phyloP scores from a whole-genome alignment of 768 basidiomycete genomes.

The Suillus ampliporus region DNA sequence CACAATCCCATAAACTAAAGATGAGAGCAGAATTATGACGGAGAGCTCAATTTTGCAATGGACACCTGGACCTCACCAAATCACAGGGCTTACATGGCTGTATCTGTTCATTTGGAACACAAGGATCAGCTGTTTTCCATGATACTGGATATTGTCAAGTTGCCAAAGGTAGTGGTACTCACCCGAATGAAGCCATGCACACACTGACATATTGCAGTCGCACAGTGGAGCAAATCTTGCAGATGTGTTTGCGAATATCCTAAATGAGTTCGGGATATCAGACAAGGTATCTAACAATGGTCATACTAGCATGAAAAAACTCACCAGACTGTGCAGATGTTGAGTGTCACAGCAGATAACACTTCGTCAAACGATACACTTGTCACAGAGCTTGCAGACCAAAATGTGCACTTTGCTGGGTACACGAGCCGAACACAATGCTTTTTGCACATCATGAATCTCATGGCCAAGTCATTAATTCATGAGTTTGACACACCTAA shows the following conservation, averaged over 20 bases:
- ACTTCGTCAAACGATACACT: conserved; percentile 31
- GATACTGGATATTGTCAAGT: conserved; percentile 44
- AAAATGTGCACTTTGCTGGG: conserved; percentile 19
- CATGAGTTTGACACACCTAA: not conserved
- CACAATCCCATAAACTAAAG: too few species aligned
- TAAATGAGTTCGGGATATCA: conserved; percentile 41
- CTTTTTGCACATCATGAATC: conserved; percentile 33
- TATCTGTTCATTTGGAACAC: conserved; percentile 39
- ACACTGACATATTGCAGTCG: conserved; percentile 40
- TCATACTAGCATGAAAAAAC: too few species aligned
- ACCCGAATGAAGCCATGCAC: conserved; percentile 9
- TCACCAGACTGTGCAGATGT: too few species aligned
- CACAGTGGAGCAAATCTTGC: conserved; percentile 44
- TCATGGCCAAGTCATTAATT: conserved; percentile 35
- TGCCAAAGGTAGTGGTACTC: too few species aligned
- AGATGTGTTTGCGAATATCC: conserved; percentile 35
- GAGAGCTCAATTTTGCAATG: conserved; percentile 37
- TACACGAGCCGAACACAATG: conserved; percentile 1
- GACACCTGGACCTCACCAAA: conserved; percentile 32
- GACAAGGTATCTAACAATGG: conserved; percentile 37
- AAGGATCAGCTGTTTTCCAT: conserved; percentile 32
- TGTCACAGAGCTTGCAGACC: conserved; percentile 22
- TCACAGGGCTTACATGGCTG: conserved; percentile 32
- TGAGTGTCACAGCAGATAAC: not conserved
- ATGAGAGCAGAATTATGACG: conserved; percentile 31